Percentiles rank a stretch among this genome's conserved stretches.
phyloP scores from a whole-genome alignment of 2,329 filamentous ascomycete species.

The Colletotrichum orchidophilum region DNA sequence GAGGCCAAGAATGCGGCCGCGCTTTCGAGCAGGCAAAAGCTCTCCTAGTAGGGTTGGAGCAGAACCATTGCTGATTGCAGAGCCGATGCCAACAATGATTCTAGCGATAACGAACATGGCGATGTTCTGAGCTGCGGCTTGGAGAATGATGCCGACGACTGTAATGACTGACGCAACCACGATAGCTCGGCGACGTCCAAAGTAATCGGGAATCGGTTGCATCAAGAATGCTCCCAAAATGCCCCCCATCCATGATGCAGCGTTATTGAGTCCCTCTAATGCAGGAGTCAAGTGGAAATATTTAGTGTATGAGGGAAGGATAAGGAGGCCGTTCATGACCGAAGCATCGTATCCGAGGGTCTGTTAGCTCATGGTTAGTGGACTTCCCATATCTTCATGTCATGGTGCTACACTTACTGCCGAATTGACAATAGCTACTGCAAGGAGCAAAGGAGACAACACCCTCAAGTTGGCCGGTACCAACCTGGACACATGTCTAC shows the following conservation, averaged over 20 bases:
- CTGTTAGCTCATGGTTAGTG: background rate
- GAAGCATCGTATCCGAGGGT: conserved; percentile 54
- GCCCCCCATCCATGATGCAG: conserved; percentile 63
- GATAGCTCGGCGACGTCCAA: conserved; percentile 54
- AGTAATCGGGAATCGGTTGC: conserved; percentile 51
- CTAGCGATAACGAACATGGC: conserved; percentile 60
- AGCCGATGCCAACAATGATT: conserved; percentile 58
- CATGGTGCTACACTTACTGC: background rate
- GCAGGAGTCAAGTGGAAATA: conserved; percentile 65
- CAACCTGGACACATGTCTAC: conserved; percentile 24
- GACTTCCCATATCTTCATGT: background rate
- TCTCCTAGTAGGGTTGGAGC: conserved; percentile 60
- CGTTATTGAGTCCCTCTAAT: conserved; percentile 64
- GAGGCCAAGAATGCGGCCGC: conserved; percentile 33
- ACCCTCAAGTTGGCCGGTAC: conserved; percentile 23
- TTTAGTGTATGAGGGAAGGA: conserved; percentile 63
- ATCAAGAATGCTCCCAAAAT: conserved; percentile 54
- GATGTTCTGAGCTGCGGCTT: conserved; percentile 58
- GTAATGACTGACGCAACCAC: conserved; percentile 50
- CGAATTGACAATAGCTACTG: conserved; percentile 27
- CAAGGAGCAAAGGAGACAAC: conserved; percentile 20
- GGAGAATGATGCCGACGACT: conserved; percentile 55
- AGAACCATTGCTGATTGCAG: conserved; percentile 51
- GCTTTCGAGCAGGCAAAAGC: conserved; percentile 48
- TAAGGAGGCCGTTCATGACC: conserved; percentile 66